Evolutionary conservation across 305 asterid genomes (phyloP).

Genomic region (Striga hermonthica): DNA sequence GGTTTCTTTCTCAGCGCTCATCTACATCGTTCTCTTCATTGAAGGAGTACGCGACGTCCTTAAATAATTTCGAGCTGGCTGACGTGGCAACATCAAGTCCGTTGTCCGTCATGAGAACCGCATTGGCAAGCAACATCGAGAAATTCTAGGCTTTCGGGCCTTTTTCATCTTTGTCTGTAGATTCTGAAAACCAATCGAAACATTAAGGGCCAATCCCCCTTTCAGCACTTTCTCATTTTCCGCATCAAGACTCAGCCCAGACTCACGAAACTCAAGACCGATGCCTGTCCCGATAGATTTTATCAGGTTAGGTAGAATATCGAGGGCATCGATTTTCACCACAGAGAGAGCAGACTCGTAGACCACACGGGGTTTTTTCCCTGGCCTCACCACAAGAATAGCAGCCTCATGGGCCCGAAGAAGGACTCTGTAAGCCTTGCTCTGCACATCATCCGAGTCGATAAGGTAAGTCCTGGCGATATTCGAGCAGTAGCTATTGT

Average conservation of each 20-base stretch:
- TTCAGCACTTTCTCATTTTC: conserved; percentile 54
- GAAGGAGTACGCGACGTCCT: conserved; percentile 54
- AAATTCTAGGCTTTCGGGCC: conserved; percentile 46
- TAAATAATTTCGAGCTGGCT: conserved; percentile 45
- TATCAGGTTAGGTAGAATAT: conserved; percentile 48
- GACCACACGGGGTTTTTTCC: conserved; percentile 47
- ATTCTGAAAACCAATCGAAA: conserved; percentile 70
- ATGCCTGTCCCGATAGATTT: conserved; percentile 82
- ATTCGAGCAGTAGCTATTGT: conserved; percentile 74
- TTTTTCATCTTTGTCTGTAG: conserved; percentile 38
- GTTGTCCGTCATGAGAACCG: conserved; percentile 47
- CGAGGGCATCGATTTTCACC: conserved; percentile 66
- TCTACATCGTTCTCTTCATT: conserved; percentile 44
- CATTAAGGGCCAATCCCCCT: conserved; percentile 67
- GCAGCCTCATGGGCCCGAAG: conserved; percentile 76
- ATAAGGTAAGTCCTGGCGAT: conserved; percentile 69
- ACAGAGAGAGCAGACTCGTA: conserved; percentile 58
- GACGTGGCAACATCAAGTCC: conserved; percentile 50
- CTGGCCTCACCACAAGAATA: conserved; percentile 59
- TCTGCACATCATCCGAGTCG: conserved; percentile 51
- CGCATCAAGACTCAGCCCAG: conserved; percentile 51
- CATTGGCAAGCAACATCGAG: conserved; percentile 62
- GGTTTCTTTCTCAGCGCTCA: conserved; percentile 34
- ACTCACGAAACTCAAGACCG: conserved; percentile 80
- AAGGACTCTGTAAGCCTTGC: conserved; percentile 70